These are phyloP conservation scores for Apiotrichum brassicae DNA, from an alignment of 1,284 basidiomycete species.

Conservation along the genomic window DNA sequence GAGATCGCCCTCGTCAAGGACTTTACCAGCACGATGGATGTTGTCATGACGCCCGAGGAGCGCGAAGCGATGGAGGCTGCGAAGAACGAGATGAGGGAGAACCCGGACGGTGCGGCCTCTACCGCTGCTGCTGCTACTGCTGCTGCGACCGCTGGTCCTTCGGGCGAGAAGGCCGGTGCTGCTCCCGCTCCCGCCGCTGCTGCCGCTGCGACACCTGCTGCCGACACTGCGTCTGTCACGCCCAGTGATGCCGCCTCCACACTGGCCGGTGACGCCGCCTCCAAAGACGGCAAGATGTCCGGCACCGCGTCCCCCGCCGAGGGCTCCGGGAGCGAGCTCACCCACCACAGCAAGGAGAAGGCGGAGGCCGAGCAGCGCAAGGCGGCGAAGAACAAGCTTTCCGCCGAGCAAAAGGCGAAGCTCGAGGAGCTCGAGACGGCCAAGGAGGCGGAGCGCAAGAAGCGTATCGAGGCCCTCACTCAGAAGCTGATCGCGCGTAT, in stretches of 20 bases:
- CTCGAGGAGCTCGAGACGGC: conserved; percentile 72
- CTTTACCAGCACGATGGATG: conserved; percentile 47
- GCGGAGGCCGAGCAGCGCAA: conserved; percentile 33
- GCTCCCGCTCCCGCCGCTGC: conserved; percentile 17
- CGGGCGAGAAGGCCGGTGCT: conserved; percentile 4
- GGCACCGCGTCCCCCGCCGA: conserved; percentile 15
- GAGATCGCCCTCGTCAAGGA: conserved; percentile 84
- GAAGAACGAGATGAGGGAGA: conserved; percentile 18
- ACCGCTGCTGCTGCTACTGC: conserved; percentile 8
- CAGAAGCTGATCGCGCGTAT: conserved; percentile 75
- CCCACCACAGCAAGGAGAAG: conserved; percentile 22
- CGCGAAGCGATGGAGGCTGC: conserved; percentile 72
- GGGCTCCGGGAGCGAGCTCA: conserved; percentile 22
- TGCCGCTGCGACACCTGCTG: conserved; percentile 10
- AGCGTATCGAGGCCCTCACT: conserved; percentile 63
- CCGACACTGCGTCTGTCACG: conserved; percentile 15
- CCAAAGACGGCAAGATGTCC: conserved; percentile 14
- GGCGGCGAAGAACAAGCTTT: conserved; percentile 59
- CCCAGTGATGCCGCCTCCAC: neutral
- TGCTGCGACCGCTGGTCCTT: conserved; percentile 11
- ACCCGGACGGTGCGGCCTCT: conserved; percentile 1
- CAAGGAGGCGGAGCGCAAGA: conserved; percentile 67
- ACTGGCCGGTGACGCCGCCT: conserved; percentile 10
- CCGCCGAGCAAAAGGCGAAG: conserved; percentile 77
- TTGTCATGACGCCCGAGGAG: conserved; percentile 72